Percentiles rank a stretch among this genome's conserved stretches.
Evolutionary conservation across 768 basidiomycete genomes (phyloP).

Genomic region (Phaeotremella fagi): DNA sequence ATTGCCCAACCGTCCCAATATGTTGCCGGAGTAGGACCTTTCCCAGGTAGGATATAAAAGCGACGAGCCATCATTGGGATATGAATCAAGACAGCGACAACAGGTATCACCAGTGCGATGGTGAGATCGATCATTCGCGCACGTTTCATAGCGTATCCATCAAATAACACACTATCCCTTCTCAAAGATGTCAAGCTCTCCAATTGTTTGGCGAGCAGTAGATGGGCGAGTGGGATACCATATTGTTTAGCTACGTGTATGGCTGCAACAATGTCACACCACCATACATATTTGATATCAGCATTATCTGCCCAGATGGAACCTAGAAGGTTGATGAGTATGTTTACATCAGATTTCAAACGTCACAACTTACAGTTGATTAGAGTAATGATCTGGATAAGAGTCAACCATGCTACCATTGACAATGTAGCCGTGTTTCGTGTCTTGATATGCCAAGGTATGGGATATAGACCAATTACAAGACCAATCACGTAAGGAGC

Average conservation of each 20-base stretch:
- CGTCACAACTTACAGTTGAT: neutral
- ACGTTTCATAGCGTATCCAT: slow-evolving; percentile 7
- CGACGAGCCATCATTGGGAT: slow-evolving; percentile 11
- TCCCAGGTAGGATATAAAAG: slow-evolving; percentile 15
- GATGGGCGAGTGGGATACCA: slow-evolving; percentile 13
- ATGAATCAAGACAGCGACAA: slow-evolving; percentile 18
- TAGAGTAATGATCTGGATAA: neutral
- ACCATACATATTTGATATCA: neutral
- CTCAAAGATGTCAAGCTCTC: slow-evolving; percentile 19
- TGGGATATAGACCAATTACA: neutral
- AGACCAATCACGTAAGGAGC: neutral
- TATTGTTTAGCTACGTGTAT: neutral
- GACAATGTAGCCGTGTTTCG: neutral
- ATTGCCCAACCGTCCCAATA: neutral
- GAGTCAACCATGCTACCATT: neutral
- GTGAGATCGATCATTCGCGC: slow-evolving; percentile 8
- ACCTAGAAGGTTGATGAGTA: too few relatives aligned
- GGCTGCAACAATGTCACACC: neutral
- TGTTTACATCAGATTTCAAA: neutral
- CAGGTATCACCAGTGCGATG: slow-evolving; percentile 4
- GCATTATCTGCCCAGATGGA: neutral
- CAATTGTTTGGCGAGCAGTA: slow-evolving; percentile 19
- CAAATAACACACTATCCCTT: slow-evolving; percentile 12
- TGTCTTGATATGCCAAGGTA: neutral
- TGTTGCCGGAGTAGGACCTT: slow-evolving; percentile 6